Evolutionary conservation across 1,284 basidiomycete genomes (phyloP).

Genomic region (Microbotryum lychnidis-dioicae): DNA sequence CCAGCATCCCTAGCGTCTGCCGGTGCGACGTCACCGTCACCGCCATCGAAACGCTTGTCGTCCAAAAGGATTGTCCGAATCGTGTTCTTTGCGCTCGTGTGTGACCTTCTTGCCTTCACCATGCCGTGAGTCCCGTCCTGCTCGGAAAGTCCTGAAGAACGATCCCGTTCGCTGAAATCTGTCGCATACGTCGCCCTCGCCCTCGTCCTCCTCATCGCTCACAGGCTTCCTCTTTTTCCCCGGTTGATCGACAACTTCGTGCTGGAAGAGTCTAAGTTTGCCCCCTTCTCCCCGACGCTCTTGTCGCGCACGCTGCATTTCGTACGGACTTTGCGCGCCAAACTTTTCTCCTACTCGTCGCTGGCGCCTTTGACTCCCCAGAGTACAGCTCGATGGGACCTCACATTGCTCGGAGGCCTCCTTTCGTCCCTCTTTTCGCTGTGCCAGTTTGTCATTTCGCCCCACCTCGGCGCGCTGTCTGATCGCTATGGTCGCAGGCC

Average conservation of each 20-base stretch:
- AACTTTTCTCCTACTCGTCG: slow-evolving; percentile 17
- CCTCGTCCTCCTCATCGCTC: not conserved
- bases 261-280: slow-evolving; percentile 8
- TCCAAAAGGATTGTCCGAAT: slow-evolving; percentile 19
- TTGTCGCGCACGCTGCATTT: slow-evolving; percentile 15
- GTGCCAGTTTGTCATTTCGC: slow-evolving; percentile 78
- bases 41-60: too few species aligned
- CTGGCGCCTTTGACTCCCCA: not conserved
- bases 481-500: slow-evolving; percentile 78
- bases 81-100: slow-evolving; percentile 27
- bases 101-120: slow-evolving; percentile 33
- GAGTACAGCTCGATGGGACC: slow-evolving; percentile 15
- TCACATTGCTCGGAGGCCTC: slow-evolving; percentile 33
- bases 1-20: too few species aligned
- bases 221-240: slow-evolving; percentile 30
- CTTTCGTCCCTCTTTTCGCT: slow-evolving; percentile 40
- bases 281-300: slow-evolving; percentile 3
- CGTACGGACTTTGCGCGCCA: slow-evolving; percentile 14
- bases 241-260: slow-evolving; percentile 31
- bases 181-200: not conserved
- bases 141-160: not conserved
- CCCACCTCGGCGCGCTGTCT: slow-evolving; percentile 57
- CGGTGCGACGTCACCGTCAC: too few species aligned
- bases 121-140: slow-evolving; percentile 23
- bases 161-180: not conserved